Evolutionary conservation across 495 filamentous ascomycete genomes (phyloP).

Genomic region (Tuber borchii): DNA sequence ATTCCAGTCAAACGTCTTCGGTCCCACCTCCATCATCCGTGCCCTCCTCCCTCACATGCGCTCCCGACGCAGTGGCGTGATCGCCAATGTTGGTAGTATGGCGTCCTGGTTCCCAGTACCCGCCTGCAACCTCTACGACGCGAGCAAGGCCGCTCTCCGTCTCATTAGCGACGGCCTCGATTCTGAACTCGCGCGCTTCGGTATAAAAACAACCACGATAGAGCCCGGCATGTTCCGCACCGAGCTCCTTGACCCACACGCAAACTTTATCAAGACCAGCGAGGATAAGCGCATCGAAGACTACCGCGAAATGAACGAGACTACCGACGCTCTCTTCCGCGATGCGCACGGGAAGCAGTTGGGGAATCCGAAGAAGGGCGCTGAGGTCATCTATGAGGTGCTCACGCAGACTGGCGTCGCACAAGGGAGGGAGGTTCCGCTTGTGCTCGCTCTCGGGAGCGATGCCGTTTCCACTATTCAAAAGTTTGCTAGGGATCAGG

Average conservation of each 20-base stretch:
- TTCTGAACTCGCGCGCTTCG: conserved; percentile 45
- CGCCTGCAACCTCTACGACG: background rate
- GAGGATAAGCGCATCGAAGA: conserved; percentile 23
- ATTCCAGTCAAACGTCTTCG: conserved; percentile 49
- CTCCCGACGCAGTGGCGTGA: conserved; percentile 41
- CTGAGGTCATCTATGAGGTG: conserved; percentile 47
- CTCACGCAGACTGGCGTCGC: conserved; percentile 44
- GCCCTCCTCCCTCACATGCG: conserved; percentile 49
- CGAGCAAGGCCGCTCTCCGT: background rate
- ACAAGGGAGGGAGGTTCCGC: conserved; percentile 43
- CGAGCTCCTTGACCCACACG: conserved; percentile 10
- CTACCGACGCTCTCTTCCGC: conserved; percentile 12
- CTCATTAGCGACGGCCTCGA: conserved; percentile 27
- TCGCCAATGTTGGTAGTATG: conserved; percentile 49
- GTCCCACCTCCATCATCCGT: conserved; percentile 46
- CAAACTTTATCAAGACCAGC: background rate
- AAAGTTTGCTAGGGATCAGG: background rate
- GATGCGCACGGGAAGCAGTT: conserved; percentile 38
- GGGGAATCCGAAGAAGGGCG: conserved; percentile 48
- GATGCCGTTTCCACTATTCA: conserved; percentile 40
- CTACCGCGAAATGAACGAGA: conserved; percentile 35
- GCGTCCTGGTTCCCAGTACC: conserved; percentile 24
- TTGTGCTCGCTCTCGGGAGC: conserved; percentile 45
- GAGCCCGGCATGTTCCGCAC: conserved; percentile 44
- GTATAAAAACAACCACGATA: conserved; percentile 44